A percentile compares a stretch with the other conserved stretches of the same genome.
Evolutionary conservation across 2,329 filamentous ascomycete species (phyloP).

Genomic region (Claviceps monticola): DNA sequence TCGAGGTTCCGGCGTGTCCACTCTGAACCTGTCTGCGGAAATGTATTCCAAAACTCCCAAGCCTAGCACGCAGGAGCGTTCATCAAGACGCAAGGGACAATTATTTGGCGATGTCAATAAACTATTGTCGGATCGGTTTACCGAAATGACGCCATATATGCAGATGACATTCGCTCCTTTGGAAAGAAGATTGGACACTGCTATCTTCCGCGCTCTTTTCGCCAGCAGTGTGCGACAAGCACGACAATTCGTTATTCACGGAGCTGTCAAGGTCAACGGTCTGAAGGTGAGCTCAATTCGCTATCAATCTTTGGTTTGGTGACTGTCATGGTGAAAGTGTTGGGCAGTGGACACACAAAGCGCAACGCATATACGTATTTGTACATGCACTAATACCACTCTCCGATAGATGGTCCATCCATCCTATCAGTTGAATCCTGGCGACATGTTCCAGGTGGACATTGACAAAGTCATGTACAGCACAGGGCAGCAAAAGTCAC

Average conservation of each 20-base stretch:
- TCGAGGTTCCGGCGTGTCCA: conserved; percentile 56
- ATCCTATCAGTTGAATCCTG: conserved; percentile 87
- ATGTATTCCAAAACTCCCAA: conserved; percentile 18
- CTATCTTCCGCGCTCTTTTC: conserved; percentile 85
- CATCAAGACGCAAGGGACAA: conserved; percentile 7
- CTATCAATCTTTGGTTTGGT: background rate
- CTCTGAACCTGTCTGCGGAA: conserved; percentile 18
- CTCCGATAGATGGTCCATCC: conserved; percentile 70
- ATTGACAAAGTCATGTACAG: conserved; percentile 77
- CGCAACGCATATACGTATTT: background rate
- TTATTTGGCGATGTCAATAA: conserved; percentile 19
- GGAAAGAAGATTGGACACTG: conserved; percentile 85
- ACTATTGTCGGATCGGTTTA: conserved; percentile 19
- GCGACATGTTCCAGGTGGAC: conserved; percentile 96
- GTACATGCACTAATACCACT: conserved; percentile 1
- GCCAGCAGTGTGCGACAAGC: conserved; percentile 88
- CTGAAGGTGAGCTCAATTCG: conserved; percentile 53
- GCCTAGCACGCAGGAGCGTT: conserved; percentile 9
- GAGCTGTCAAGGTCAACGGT: conserved; percentile 88
- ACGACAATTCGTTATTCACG: conserved; percentile 86
- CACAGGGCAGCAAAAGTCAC: conserved; percentile 59
- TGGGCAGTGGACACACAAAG: background rate
- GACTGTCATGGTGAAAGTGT: background rate
- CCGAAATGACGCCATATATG: conserved; percentile 68
- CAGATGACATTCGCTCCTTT: conserved; percentile 89